Percentiles rank a stretch among this genome's conserved stretches.
Evolutionary conservation across 192 early-diverging fungal genomes (phyloP).

Genomic region (Umbelopsis vinacea): DNA sequence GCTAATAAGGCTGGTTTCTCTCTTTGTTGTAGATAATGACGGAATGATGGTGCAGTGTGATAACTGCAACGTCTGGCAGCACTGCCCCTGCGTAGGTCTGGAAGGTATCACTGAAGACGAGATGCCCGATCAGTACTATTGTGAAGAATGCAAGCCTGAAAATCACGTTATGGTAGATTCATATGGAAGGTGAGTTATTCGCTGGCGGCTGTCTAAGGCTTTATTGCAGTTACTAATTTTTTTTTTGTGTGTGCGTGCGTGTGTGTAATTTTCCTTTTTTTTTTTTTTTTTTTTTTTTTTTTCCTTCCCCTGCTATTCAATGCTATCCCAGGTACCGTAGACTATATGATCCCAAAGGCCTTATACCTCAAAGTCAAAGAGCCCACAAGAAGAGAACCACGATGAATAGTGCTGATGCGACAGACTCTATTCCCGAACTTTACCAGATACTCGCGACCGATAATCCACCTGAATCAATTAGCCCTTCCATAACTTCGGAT

Average conservation of each 20-base stretch:
- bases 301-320: neutral
- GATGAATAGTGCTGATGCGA: conserved; percentile 17
- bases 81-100: conserved; percentile 89
- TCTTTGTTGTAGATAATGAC: conserved; percentile 50
- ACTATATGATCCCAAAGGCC: conserved; percentile 17
- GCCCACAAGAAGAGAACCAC: conserved; percentile 4
- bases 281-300: neutral
- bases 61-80: conserved; percentile 92
- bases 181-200: conserved; percentile 46
- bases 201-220: neutral
- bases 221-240: neutral
- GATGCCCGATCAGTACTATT: conserved; percentile 90
- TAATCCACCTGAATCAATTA: neutral
- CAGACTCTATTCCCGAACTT: conserved; percentile 18
- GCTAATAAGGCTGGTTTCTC: neutral
- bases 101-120: conserved; percentile 61
- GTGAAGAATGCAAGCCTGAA: conserved; percentile 87
- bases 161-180: conserved; percentile 65
- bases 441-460: neutral
- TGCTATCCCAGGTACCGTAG: neutral
- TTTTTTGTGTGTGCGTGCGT: neutral
- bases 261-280: neutral
- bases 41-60: conserved; percentile 94
- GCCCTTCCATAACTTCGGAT: conserved; percentile 12
- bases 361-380: neutral